Base-by-base conservation (phyloP, 225 moss, liverwort and hornwort genomes). In the Pleurozium schreberi region DNA sequence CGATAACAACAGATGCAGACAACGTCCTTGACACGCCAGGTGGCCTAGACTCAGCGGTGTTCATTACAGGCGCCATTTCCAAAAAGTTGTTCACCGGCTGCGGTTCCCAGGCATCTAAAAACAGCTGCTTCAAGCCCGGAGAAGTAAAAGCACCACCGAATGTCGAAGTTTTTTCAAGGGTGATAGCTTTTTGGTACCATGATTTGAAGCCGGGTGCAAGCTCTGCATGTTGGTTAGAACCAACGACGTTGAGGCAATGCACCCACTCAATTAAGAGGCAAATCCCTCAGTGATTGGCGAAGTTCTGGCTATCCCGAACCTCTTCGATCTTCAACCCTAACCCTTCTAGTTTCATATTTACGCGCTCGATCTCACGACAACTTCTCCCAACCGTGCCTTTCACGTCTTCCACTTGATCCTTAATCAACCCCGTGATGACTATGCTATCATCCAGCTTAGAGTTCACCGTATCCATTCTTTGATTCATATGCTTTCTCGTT, bases 261-360 rank as follows among this genome's bases (percentile, higher is more conserved):
- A 93, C 94, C 93, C 95, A 95, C 84, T 92, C 92, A 86, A 95
- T 92, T 76, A 97, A 88, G 21, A 96, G 90, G 34, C 76, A 84
- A 73, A 97, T 95, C 16, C 97, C 97, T 69, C n/a, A n/a, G n/a
- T 95, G 94, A 77, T 96, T 95, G 33, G 96, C 91, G 34, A 94
- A 93, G 80, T 90, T 93, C 90, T 97, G 97, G 86, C 95, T 96
- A 19, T 92, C 91, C 59, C 89, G 94, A 59, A 98, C 91, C 74
- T 94, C 96, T 76, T 89, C 94, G 43, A 98, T 91, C 94, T 95
- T 96, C 53, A 89, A 89, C 28, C 94, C 96, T 91, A 98, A 90
- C 47, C 94, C 95, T 91, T 96, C 95, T 45, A 98, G 91, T 61
- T 96, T 95, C 83, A 75, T 88, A 66, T 95, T 95, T 12, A 93